These are phyloP conservation scores for Cutaneotrichosporon spelunceum DNA, from an alignment of 1,284 basidiomycete species.

Conservation along the genomic window DNA sequence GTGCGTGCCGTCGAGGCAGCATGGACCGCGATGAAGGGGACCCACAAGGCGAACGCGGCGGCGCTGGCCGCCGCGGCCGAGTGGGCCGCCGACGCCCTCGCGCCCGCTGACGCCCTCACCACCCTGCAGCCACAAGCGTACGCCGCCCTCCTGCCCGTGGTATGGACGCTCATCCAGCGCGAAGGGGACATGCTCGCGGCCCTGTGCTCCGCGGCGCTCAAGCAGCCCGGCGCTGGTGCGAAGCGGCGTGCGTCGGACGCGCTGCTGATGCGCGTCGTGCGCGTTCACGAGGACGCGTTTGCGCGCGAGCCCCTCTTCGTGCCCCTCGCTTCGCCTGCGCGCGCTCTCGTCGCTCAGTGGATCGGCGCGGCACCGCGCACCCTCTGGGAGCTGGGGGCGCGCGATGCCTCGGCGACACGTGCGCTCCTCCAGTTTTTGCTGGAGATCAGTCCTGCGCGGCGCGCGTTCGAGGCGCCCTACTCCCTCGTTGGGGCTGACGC, in stretches of 20 bases:
- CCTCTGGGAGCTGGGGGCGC: constrained; percentile 74
- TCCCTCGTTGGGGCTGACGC: constrained; percentile 54
- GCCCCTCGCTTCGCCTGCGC: constrained; percentile 26
- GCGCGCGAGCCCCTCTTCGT: constrained; percentile 46
- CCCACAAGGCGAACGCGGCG: constrained; percentile 25
- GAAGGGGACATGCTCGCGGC: constrained; percentile 4
- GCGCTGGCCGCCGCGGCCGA: constrained; percentile 51
- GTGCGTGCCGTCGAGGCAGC: constrained; percentile 36
- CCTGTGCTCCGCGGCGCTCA: constrained; percentile 42
- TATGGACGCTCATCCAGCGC: constrained; percentile 69
- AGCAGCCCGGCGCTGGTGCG: constrained; percentile 47
- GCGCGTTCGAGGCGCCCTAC: constrained; percentile 44
- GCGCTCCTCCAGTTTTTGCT: constrained; percentile 51
- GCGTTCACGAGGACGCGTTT: constrained; percentile 56
- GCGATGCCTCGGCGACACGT: constrained; percentile 60
- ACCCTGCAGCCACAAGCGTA: constrained; percentile 65
- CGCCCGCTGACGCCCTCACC: constrained; percentile 49
- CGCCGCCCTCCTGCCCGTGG: constrained; percentile 67
- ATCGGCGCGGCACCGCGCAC: constrained; percentile 68
- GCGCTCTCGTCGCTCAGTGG: constrained; percentile 33
- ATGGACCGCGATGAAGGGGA: constrained; percentile 22
- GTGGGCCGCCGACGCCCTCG: constrained; percentile 67
- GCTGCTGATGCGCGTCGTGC: constrained; percentile 65
- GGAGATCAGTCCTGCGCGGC: constrained; percentile 29
- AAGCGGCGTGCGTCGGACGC: constrained; percentile 54